phyloP scores from a whole-genome alignment of 1,284 basidiomycete species.

The Jaminaea rosea region DNA sequence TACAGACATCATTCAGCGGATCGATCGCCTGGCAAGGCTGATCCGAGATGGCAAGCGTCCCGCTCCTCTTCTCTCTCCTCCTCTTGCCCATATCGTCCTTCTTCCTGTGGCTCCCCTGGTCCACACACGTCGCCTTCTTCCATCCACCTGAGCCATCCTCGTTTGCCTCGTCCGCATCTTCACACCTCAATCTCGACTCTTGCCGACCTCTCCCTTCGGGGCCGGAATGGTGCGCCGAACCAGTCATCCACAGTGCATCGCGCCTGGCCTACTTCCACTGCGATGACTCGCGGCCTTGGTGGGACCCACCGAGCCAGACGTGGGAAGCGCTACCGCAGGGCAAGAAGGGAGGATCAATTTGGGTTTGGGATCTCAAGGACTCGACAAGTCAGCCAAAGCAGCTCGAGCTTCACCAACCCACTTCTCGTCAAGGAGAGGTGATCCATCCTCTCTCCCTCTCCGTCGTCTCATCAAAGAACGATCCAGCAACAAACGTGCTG shows the following conservation, averaged over 20 bases:
- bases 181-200: background rate
- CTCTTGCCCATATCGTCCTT: background rate
- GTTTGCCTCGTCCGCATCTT: background rate
- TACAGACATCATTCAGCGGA: no score
- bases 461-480: background rate
- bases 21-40: no score
- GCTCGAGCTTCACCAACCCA: background rate
- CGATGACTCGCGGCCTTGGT: background rate
- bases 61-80: background rate
- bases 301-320: background rate
- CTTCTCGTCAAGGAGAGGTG: background rate
- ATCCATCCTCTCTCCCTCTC: background rate
- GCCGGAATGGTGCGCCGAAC: background rate
- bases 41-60: background rate
- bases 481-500: background rate
- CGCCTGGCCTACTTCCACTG: background rate
- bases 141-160: background rate
- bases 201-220: background rate
- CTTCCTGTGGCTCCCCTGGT: background rate
- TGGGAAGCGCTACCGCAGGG: background rate
- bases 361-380: background rate
- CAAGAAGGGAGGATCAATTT: background rate
- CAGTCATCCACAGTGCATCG: background rate
- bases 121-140: background rate
- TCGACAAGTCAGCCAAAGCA: background rate